Conservation (phyloP, 208 protist species). For the Trypanosoma theileri region DNA sequence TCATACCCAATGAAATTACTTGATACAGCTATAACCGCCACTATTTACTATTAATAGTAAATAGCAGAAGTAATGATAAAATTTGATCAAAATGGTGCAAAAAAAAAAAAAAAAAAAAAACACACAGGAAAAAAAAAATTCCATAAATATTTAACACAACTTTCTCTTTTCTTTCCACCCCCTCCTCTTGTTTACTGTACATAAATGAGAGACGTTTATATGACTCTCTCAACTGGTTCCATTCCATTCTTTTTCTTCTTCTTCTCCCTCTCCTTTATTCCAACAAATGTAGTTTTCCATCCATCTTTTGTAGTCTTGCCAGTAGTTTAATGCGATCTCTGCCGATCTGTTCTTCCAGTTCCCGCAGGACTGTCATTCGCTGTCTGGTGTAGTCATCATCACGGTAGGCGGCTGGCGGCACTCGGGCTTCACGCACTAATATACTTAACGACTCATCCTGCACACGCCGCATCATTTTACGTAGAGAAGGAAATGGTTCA, state of each 20-base stretch:
- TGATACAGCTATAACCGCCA: too few relatives aligned
- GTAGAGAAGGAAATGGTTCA: conserved; percentile 18
- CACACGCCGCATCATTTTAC: conserved; percentile 30
- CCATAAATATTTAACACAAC: too few relatives aligned
- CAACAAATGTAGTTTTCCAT: conserved; percentile 24
- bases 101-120: conserved; percentile 3
- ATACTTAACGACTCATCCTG: conserved; percentile 24
- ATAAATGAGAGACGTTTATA: background rate
- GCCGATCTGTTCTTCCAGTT: conserved; percentile 31
- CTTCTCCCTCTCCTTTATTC: background rate
- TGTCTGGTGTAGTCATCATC: conserved; percentile 32
- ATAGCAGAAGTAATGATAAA: too few relatives aligned
- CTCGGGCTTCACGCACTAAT: conserved; percentile 16
- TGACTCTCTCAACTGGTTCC: too few relatives aligned
- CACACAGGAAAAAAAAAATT: background rate
- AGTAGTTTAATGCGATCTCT: conserved; percentile 24
- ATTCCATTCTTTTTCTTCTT: background rate
- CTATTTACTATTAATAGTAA: too few relatives aligned
- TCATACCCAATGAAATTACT: too few relatives aligned
- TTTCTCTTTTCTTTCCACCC: background rate
- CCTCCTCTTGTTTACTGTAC: background rate
- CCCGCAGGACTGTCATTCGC: conserved; percentile 32
- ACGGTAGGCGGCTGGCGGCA: background rate
- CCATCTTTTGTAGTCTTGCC: conserved; percentile 27
- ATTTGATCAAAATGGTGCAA: background rate